phyloP scores from a whole-genome alignment of 2,329 filamentous ascomycete genomes.

The Fusarium heterosporum region DNA sequence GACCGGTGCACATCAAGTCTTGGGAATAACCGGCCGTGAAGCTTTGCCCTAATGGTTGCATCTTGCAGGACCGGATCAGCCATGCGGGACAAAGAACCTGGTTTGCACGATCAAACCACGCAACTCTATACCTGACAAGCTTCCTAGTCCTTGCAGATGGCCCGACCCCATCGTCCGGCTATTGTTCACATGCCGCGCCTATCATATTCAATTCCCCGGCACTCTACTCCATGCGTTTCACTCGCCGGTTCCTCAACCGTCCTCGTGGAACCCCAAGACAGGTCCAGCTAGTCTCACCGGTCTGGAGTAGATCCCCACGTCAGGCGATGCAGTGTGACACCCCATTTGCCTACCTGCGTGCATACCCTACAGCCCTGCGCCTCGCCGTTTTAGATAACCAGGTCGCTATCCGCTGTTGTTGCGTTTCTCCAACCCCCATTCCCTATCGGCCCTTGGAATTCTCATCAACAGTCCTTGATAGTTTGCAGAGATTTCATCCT shows the following conservation, averaged over 20 bases:
- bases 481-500: too few relatives aligned
- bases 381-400: slow-evolving; percentile 32
- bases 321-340: slow-evolving; percentile 34
- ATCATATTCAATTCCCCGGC: slow-evolving; percentile 21
- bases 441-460: slow-evolving; percentile 1
- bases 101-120: slow-evolving; percentile 20
- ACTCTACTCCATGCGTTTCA: neutral
- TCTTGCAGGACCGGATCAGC: slow-evolving; percentile 33
- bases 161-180: slow-evolving; percentile 27
- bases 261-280: slow-evolving; percentile 35
- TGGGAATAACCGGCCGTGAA: slow-evolving; percentile 6
- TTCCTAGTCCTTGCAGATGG: slow-evolving; percentile 15
- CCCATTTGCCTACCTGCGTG: slow-evolving; percentile 21
- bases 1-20: slow-evolving; percentile 39
- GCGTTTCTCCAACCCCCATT: slow-evolving; percentile 3
- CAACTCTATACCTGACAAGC: slow-evolving; percentile 18
- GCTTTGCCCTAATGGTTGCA: slow-evolving; percentile 29
- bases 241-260: slow-evolving; percentile 30
- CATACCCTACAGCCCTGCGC: slow-evolving; percentile 28
- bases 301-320: slow-evolving; percentile 42
- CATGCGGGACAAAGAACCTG: slow-evolving; percentile 39
- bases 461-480: neutral
- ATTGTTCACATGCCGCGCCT: slow-evolving; percentile 28
- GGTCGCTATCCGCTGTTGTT: slow-evolving; percentile 19
- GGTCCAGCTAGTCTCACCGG: slow-evolving; percentile 43